phyloP scores from a whole-genome alignment of 2,329 filamentous ascomycete genomes.

The Trichophyton simii region DNA sequence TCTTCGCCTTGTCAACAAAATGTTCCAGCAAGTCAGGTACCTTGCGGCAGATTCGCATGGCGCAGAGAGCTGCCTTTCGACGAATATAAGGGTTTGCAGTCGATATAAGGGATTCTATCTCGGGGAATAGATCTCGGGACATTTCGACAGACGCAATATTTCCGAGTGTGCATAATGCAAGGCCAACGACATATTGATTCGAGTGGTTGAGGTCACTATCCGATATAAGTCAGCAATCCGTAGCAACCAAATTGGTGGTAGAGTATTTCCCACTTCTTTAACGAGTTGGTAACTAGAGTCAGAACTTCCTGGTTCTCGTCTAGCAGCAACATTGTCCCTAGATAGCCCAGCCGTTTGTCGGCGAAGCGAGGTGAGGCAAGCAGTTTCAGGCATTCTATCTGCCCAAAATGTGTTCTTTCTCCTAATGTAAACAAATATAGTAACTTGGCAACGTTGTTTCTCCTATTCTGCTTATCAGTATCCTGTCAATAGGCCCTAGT shows the following conservation, averaged over 20 bases:
- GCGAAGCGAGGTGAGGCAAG: slow-evolving; percentile 93
- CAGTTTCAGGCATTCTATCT: slow-evolving; percentile 97
- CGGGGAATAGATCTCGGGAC: slow-evolving; percentile 91
- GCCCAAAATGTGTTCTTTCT: slow-evolving; percentile 94
- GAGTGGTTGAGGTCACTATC: slow-evolving; percentile 83
- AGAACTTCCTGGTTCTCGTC: slow-evolving; percentile 98
- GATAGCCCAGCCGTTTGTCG: slow-evolving; percentile 88
- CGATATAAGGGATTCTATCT: slow-evolving; percentile 83
- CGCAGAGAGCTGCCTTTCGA: slow-evolving; percentile 92
- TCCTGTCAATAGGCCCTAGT: neutral
- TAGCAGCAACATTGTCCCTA: slow-evolving; percentile 88
- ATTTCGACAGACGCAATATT: slow-evolving; percentile 98
- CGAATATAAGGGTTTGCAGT: slow-evolving; percentile 98
- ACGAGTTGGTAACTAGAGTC: slow-evolving; percentile 90
- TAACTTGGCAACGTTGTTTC: slow-evolving; percentile 97
- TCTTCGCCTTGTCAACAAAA: slow-evolving; percentile 85
- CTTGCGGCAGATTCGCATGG: slow-evolving; percentile 97
- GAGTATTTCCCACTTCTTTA: slow-evolving; percentile 69
- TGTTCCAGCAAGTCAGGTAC: slow-evolving; percentile 95
- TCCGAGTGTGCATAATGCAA: slow-evolving; percentile 88
- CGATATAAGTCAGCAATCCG: neutral
- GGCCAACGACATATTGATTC: slow-evolving; percentile 95
- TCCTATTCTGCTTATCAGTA: slow-evolving; percentile 40
- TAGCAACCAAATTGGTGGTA: neutral
- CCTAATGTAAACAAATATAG: slow-evolving; percentile 96